Base-by-base conservation (phyloP, 352 stramenopile species). In the Phytophthora vignae region DNA sequence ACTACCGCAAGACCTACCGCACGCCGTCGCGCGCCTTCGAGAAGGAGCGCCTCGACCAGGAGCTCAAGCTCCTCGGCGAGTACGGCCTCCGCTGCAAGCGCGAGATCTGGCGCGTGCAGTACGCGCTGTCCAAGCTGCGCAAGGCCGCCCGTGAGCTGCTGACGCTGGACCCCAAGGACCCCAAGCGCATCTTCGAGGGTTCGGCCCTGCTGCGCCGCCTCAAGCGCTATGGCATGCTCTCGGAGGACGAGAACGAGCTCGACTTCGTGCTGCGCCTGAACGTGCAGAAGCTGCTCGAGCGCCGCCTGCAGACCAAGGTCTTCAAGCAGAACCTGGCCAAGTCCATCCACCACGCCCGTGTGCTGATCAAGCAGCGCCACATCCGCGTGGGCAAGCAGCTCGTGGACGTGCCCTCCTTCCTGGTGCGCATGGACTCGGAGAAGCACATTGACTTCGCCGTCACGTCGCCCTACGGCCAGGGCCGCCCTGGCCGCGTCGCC, bases 401-500 rank as follows among this genome's bases (percentile, higher is more conserved):
- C 55, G 98, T 99, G 46, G 98, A 99, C 84, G 95, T 99, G 25
- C 97, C 98, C 21, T 99, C 95, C 52, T 99, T 99, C 93, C 97
- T 99, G 70, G 98, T 99, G 25, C 95, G 98, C 71, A 96, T 98
- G 67, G 94, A 99, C 87, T 99, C 94, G 60, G 98, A 99, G 88
- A 99, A 99, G 90, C 97, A 99, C 96, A 99, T 99, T 92, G 97
- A 99, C 89, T 99, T 99, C 84, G 81, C 97, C 58, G 87, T 98
- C 71, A 99, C 96, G 72, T 99, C 96, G 60, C 98, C 98, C 38
- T 99, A 99, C 79, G 98, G 97, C 71, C 97, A 99, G 85, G 98
- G 98, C 73, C 85, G 96, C 71, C 97, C 96, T 21, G 98, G 98
- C 82, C 97, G 98, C 87, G 95, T 99, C 69, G 97, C 97, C 58